Evolutionary conservation across 176 grass and related monocot genomes (phyloP).

Genomic region (Oryza meyeriana): DNA sequence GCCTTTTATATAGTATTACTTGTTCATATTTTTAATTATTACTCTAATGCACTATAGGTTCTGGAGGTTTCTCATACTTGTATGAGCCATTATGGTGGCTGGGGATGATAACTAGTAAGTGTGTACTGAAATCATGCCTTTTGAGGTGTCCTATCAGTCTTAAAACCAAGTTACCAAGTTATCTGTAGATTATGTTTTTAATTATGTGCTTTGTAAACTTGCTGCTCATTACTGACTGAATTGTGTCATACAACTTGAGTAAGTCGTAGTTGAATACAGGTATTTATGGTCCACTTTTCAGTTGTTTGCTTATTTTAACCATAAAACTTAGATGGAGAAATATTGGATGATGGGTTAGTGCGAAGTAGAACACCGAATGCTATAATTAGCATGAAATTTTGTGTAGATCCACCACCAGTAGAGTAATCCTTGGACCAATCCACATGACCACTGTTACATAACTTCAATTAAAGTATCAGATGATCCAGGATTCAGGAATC

Average conservation of each 20-base stretch:
- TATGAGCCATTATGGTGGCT: constrained; percentile 82
- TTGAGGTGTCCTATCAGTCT: not conserved
- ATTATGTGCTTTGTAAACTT: constrained; percentile 1
- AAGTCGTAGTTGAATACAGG: not conserved
- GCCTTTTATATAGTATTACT: constrained; percentile 1
- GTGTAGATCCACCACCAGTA: not conserved
- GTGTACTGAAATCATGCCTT: not conserved
- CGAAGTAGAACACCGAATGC: not conserved
- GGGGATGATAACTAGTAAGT: constrained; percentile 90
- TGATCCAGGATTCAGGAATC: not conserved
- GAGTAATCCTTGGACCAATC: not conserved
- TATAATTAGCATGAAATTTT: constrained; percentile 4
- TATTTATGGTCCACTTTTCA: not conserved
- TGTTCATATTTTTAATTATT: constrained; percentile 16
- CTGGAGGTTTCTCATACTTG: constrained; percentile 77
- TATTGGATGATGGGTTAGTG: not conserved
- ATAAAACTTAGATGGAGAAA: not conserved
- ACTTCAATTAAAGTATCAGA: not conserved
- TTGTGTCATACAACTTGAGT: not conserved
- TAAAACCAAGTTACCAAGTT: not conserved
- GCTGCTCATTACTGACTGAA: not conserved
- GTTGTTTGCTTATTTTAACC: not conserved
- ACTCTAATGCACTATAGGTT: constrained; percentile 41
- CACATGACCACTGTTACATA: not conserved
- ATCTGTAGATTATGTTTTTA: not conserved